Percentiles rank a stretch among this genome's conserved stretches.
phyloP scores from a whole-genome alignment of 1,139 yeast species.

The Yamadazyma oceani region DNA sequence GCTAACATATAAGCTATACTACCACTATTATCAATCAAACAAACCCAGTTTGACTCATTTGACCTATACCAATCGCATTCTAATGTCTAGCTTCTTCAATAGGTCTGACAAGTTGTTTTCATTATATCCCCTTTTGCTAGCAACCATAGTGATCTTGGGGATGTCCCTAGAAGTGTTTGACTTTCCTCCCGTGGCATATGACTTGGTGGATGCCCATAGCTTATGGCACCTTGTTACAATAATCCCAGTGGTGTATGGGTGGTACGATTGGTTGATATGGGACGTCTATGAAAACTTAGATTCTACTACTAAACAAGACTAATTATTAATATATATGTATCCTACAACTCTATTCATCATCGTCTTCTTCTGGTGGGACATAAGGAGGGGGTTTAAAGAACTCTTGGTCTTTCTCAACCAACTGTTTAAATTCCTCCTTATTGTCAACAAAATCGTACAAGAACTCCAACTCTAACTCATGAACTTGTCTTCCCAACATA shows the following conservation, averaged over 20 bases:
- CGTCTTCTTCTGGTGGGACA: constrained; percentile 39
- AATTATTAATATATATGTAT: constrained; percentile 1
- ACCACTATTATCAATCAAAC: constrained; percentile 26
- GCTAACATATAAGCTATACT: constrained; percentile 37
- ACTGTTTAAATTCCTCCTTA: constrained; percentile 55
- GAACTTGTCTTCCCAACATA: constrained; percentile 90
- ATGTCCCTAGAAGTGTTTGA: constrained; percentile 89
- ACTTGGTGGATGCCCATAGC: constrained; percentile 86
- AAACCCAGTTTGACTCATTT: constrained; percentile 22
- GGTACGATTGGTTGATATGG: constrained; percentile 53
- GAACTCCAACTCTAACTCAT: constrained; percentile 88
- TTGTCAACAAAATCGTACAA: constrained; percentile 74
- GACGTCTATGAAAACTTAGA: constrained; percentile 38
- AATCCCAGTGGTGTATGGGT: constrained; percentile 52
- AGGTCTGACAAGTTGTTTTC: constrained; percentile 42
- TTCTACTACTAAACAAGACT: constrained; percentile 14
- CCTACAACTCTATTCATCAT: constrained; percentile 15
- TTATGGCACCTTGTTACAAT: constrained; percentile 87
- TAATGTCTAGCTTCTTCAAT: constrained; percentile 36
- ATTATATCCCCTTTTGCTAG: constrained; percentile 41
- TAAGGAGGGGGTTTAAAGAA: constrained; percentile 63
- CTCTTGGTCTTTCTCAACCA: constrained; percentile 71
- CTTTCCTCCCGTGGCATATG: constrained; percentile 66
- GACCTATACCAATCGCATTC: constrained; percentile 24
- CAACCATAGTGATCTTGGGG: constrained; percentile 62